A percentile compares a stretch with the other conserved stretches of the same genome.
Conservation (phyloP, 2,329 filamentous ascomycete species). For the Tolypocladium cylindrosporum region DNA sequence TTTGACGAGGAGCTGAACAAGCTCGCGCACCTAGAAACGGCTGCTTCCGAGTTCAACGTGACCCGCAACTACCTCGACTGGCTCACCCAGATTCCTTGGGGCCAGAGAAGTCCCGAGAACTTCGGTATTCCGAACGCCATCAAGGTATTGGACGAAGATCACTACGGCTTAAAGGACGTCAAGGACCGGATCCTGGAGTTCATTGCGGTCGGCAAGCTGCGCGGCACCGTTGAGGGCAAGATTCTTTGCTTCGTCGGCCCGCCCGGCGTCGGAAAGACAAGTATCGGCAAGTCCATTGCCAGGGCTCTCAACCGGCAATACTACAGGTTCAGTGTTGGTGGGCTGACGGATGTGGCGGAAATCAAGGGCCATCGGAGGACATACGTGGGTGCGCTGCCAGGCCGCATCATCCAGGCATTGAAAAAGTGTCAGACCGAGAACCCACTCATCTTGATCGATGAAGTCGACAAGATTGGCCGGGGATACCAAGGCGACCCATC, state of each 20-base stretch:
- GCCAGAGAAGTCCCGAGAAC: conserved; percentile 88
- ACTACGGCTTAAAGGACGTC: conserved; percentile 94
- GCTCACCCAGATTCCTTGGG: conserved; percentile 98
- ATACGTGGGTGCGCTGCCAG: conserved; percentile 90
- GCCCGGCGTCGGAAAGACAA: conserved; percentile 96
- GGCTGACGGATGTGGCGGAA: conserved; percentile 92
- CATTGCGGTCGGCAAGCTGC: conserved; percentile 93
- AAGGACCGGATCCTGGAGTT: conserved; percentile 98
- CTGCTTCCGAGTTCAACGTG: conserved; percentile 96
- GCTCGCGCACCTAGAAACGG: conserved; percentile 86
- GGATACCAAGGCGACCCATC: conserved; percentile 96
- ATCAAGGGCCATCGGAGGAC: conserved; percentile 97
- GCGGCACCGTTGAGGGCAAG: conserved; percentile 95
- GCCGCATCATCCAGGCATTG: conserved; percentile 92
- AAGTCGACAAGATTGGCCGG: conserved; percentile 95
- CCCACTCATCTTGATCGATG: conserved; percentile 89
- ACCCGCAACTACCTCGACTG: conserved; percentile 97
- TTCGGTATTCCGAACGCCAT: conserved; percentile 90
- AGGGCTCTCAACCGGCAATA: conserved; percentile 91
- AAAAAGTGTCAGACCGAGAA: conserved; percentile 99
- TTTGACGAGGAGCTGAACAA: conserved; percentile 99
- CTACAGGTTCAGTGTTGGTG: conserved; percentile 96
- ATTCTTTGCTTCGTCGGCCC: conserved; percentile 96
- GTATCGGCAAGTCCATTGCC: conserved; percentile 96
- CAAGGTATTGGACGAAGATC: conserved; percentile 86